Percentiles rank a stretch among this genome's conserved stretches.
These are phyloP conservation scores for Teunomyces funiuensis DNA, from an alignment of 805 yeast species.

Conservation along the genomic window DNA sequence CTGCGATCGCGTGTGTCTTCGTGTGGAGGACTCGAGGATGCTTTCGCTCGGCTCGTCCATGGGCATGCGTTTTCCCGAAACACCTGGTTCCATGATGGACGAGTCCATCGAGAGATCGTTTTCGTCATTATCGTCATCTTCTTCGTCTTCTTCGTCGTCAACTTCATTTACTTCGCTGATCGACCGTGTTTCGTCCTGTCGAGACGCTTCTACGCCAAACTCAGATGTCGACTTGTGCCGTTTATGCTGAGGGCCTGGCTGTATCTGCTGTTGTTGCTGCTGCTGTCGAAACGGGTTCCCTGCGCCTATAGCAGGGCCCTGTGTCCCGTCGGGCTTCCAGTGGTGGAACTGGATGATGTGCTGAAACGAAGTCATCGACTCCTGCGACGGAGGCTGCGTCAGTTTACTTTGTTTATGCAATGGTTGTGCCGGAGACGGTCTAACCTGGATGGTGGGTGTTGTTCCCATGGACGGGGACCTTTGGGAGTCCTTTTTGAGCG, in stretches of 20 bases:
- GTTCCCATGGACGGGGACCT: conserved; percentile 21
- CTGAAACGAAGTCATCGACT: conserved; percentile 47
- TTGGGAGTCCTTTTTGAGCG: conserved; percentile 5
- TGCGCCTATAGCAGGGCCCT: conserved; percentile 10
- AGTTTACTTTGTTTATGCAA: conserved; percentile 31
- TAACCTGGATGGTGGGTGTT: conserved; percentile 40
- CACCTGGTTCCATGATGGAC: conserved; percentile 8
- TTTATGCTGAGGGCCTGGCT: conserved; percentile 26
- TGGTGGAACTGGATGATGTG: conserved; percentile 57
- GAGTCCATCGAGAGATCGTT: conserved; percentile 17
- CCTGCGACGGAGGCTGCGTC: conserved; percentile 37
- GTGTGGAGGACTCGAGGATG: conserved; percentile 9
- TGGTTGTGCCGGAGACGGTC: conserved; percentile 43
- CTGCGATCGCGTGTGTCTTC: conserved; percentile 11
- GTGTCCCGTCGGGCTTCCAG: conserved; percentile 49
- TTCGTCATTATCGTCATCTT: conserved; percentile 8
- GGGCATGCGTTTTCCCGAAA: background rate
- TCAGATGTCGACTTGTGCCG: conserved; percentile 35
- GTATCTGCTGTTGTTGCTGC: conserved; percentile 7
- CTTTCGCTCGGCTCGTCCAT: conserved; percentile 11
- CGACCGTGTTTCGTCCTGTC: background rate
- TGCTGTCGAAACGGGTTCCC: conserved; percentile 12
- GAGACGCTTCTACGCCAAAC: background rate
- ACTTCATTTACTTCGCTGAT: conserved; percentile 3
- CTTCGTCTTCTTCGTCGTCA: background rate